phyloP scores from a whole-genome alignment of 2,329 filamentous ascomycete species.

The Ceratocystis cubensis region DNA sequence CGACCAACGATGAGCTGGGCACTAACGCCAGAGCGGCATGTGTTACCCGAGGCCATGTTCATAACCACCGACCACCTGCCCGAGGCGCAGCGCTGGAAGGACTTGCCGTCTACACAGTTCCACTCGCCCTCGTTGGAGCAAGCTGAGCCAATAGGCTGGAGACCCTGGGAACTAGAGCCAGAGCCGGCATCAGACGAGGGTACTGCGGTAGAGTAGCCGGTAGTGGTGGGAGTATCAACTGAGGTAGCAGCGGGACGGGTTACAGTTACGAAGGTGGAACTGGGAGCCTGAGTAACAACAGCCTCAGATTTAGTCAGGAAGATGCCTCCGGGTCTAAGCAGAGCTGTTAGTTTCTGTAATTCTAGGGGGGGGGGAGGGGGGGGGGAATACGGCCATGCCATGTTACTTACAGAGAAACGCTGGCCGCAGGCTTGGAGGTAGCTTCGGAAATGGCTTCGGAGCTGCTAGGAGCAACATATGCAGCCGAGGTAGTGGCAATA shows the following conservation, averaged over 20 bases:
- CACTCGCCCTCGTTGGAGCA: conserved; percentile 44
- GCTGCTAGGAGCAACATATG: not conserved
- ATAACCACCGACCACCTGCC: conserved; percentile 41
- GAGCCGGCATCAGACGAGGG: conserved; percentile 11
- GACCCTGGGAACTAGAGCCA: conserved; percentile 23
- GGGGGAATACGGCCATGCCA: conserved; percentile 9
- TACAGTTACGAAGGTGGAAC: conserved; percentile 25
- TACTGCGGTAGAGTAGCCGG: conserved; percentile 25
- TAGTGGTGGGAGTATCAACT: conserved; percentile 26
- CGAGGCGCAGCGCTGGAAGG: conserved; percentile 51
- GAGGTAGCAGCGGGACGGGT: conserved; percentile 29
- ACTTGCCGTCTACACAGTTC: conserved; percentile 42
- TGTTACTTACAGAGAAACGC: conserved; percentile 25
- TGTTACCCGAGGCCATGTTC: conserved; percentile 41
- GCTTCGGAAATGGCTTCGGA: conserved; percentile 15
- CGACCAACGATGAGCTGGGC: conserved; percentile 11
- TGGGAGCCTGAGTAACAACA: conserved; percentile 16
- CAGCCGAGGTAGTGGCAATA: conserved; percentile 21
- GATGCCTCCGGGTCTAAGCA: conserved; percentile 32
- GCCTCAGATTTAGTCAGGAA: conserved; percentile 28
- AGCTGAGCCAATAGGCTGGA: conserved; percentile 30
- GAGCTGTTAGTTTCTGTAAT: not conserved
- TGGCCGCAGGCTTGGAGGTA: conserved; percentile 20
- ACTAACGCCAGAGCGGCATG: conserved; percentile 31
- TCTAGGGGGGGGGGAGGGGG: too few species aligned